Conservation (phyloP, 2,329 filamentous ascomycete genomes). For the Xylariaceae sp. region DNA sequence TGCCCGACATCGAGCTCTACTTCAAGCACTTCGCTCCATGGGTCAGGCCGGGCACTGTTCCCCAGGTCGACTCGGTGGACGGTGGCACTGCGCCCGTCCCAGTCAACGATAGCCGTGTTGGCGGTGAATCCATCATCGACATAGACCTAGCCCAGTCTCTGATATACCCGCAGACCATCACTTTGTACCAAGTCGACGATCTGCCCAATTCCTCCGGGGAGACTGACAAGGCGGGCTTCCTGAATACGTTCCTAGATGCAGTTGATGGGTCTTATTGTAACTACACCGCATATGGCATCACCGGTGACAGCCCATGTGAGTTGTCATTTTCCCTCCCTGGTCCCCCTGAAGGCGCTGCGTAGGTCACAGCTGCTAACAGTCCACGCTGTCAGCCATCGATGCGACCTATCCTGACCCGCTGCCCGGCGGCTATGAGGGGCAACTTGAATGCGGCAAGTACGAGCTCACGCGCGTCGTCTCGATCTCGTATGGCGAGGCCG, state of each 20-base stretch:
- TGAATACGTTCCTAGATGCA: conserved; percentile 36
- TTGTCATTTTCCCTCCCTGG: too few relatives aligned
- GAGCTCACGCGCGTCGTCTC: conserved; percentile 41
- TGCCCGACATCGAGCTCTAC: background rate
- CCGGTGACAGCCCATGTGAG: conserved; percentile 29
- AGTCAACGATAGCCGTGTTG: conserved; percentile 7
- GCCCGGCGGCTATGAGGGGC: conserved; percentile 33
- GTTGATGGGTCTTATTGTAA: conserved; percentile 39
- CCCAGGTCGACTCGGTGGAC: background rate
- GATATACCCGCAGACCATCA: conserved; percentile 31
- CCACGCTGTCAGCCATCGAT: conserved; percentile 33
- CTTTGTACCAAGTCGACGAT: conserved; percentile 11
- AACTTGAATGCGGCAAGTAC: conserved; percentile 6
- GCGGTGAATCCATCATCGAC: conserved; percentile 22
- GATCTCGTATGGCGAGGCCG: conserved; percentile 39
- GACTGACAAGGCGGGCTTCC: conserved; percentile 3
- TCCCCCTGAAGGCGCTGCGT: too few relatives aligned
- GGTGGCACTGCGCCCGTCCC: background rate
- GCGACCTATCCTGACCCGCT: conserved; percentile 35
- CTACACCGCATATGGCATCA: conserved; percentile 34
- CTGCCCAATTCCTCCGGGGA: background rate
- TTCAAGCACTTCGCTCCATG: background rate
- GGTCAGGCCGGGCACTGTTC: background rate
- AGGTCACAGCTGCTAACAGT: too few relatives aligned
- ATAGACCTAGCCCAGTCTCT: conserved; percentile 26